Conservation (phyloP, 352 stramenopile species). For the Blastocystis sp. region DNA sequence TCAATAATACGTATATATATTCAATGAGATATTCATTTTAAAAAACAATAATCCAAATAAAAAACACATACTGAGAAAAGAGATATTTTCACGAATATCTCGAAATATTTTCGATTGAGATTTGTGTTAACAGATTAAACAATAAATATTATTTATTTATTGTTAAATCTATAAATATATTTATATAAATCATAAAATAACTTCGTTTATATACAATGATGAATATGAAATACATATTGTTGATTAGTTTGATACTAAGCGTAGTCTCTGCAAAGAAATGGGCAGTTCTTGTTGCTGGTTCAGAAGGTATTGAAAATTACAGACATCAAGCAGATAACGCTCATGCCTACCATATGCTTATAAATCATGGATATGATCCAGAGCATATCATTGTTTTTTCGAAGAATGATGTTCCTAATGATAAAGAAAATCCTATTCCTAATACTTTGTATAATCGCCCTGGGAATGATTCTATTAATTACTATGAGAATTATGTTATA, state of each 20-base stretch:
- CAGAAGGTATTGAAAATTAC: slow-evolving; percentile 67
- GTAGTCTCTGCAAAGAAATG: slow-evolving; percentile 50
- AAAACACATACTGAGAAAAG: too few species aligned
- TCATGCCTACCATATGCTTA: slow-evolving; percentile 66
- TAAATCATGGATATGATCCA: slow-evolving; percentile 57
- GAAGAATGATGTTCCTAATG: slow-evolving; percentile 64
- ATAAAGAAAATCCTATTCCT: slow-evolving; percentile 59
- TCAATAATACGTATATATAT: too few species aligned
- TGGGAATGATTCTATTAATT: slow-evolving; percentile 50
- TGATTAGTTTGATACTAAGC: slow-evolving; percentile 18
- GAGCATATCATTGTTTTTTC: slow-evolving; percentile 73
- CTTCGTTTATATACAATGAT: too few species aligned
- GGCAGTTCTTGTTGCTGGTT: slow-evolving; percentile 67
- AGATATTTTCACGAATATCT: too few species aligned
- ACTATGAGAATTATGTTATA: slow-evolving; percentile 52
- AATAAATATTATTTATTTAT: too few species aligned
- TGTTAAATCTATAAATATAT: too few species aligned
- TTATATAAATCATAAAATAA: too few species aligned
- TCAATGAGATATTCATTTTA: too few species aligned
- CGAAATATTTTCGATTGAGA: too few species aligned
- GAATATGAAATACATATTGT: slow-evolving; percentile 13
- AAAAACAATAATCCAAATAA: too few species aligned
- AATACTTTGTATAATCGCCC: slow-evolving; percentile 67
- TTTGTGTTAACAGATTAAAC: too few species aligned
- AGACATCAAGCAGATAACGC: slow-evolving; percentile 60